A percentile compares a stretch with the other conserved stretches of the same genome.
phyloP scores from a whole-genome alignment of 2,329 filamentous ascomycete species.

The Scytalidium sp. region DNA sequence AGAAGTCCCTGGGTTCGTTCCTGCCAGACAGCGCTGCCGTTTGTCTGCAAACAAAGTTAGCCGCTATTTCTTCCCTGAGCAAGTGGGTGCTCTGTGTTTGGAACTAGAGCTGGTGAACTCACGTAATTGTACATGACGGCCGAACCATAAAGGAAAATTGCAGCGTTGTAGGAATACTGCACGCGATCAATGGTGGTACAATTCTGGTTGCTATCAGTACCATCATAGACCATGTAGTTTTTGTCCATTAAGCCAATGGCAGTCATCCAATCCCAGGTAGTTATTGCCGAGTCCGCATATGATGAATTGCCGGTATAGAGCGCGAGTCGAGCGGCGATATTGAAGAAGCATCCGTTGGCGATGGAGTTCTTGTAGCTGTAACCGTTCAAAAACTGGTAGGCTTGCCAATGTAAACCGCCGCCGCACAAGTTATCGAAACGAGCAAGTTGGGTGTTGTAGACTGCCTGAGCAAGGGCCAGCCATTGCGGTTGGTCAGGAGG shows the following conservation, averaged over 20 bases:
- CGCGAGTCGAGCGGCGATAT: slow-evolving; percentile 63
- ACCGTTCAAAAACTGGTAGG: slow-evolving; percentile 76
- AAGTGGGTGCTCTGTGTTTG: background rate
- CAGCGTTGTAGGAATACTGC: slow-evolving; percentile 68
- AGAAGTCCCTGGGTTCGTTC: slow-evolving; percentile 27
- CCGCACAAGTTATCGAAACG: slow-evolving; percentile 68
- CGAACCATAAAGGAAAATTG: slow-evolving; percentile 59
- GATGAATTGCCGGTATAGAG: slow-evolving; percentile 74
- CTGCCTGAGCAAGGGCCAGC: slow-evolving; percentile 70
- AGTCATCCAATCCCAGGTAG: slow-evolving; percentile 66
- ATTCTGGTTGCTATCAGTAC: slow-evolving; percentile 50
- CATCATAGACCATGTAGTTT: slow-evolving; percentile 53
- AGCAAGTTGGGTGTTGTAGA: slow-evolving; percentile 74
- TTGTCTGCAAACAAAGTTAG: slow-evolving; percentile 35
- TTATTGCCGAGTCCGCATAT: slow-evolving; percentile 72
- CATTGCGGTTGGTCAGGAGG: slow-evolving; percentile 54
- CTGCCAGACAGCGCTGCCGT: slow-evolving; percentile 30
- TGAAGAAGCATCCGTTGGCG: slow-evolving; percentile 59
- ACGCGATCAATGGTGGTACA: slow-evolving; percentile 56
- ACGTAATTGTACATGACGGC: slow-evolving; percentile 45
- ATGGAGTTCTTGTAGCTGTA: slow-evolving; percentile 72
- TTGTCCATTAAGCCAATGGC: slow-evolving; percentile 55
- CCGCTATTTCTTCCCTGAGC: background rate
- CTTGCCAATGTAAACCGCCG: slow-evolving; percentile 79
- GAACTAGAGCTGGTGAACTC: slow-evolving; percentile 14